Evolutionary conservation across 2,329 filamentous ascomycete genomes (phyloP).

Genomic region (Fragosphaeria purpurea): DNA sequence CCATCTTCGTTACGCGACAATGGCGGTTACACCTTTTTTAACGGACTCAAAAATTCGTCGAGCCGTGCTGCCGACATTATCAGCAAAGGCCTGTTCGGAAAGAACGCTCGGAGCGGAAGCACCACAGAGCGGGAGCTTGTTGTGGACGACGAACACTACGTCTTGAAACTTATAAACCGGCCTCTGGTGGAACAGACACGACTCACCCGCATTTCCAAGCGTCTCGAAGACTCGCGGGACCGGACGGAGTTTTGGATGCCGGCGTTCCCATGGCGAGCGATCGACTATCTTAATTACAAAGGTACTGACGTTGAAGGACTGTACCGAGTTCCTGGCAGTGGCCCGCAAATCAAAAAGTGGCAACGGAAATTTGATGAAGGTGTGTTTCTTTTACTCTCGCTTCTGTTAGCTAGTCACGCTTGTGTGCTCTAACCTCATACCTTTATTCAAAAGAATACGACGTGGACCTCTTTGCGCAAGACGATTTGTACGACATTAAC

Average conservation of each 20-base stretch:
- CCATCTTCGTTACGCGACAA: constrained; percentile 50
- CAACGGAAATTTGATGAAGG: constrained; percentile 82
- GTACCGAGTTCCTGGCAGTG: constrained; percentile 85
- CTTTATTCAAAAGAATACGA: constrained; percentile 51
- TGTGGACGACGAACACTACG: constrained; percentile 74
- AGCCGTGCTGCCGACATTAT: constrained; percentile 71
- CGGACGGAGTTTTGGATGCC: constrained; percentile 99
- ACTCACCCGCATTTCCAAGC: constrained; percentile 82
- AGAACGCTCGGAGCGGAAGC: constrained; percentile 62
- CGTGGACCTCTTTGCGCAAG: constrained; percentile 79
- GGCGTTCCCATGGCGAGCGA: constrained; percentile 86
- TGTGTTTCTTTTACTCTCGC: constrained; percentile 26
- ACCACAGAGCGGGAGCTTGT: constrained; percentile 54
- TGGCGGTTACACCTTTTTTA: constrained; percentile 56
- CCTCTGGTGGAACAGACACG: constrained; percentile 83
- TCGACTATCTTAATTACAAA: constrained; percentile 93
- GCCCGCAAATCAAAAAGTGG: constrained; percentile 86
- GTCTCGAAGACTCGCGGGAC: constrained; percentile 75
- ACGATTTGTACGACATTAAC: constrained; percentile 89
- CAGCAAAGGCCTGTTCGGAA: constrained; percentile 74
- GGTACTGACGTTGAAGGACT: constrained; percentile 88
- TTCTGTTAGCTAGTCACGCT: not conserved
- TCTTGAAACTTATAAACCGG: constrained; percentile 74
- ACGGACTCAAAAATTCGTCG: constrained; percentile 61
- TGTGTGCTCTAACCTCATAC: not conserved